Evolutionary conservation across 225 moss, liverwort and hornwort species (phyloP).

Genomic region (Sphagnum contortum): DNA sequence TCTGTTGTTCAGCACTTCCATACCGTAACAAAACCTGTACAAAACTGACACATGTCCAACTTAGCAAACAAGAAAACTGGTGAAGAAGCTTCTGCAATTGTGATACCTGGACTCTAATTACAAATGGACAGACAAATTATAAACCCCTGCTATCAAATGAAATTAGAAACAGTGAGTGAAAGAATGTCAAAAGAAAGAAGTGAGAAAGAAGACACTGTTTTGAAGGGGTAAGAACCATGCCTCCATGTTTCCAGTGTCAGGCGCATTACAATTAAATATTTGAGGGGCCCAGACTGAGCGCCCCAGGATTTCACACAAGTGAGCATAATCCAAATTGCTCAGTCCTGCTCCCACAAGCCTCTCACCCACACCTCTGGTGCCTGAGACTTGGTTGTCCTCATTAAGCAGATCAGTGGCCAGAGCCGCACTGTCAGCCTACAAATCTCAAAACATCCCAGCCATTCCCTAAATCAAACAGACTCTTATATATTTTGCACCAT

Average conservation of each 20-base stretch:
- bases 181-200: background rate
- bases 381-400: slow-evolving; percentile 26
- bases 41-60: background rate
- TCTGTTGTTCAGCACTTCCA: slow-evolving; percentile 81
- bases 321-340: slow-evolving; percentile 91
- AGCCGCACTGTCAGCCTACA: slow-evolving; percentile 88
- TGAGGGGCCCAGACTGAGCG: slow-evolving; percentile 94
- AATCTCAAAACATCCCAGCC: background rate
- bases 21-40: slow-evolving; percentile 79
- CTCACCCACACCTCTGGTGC: slow-evolving; percentile 40
- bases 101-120: background rate
- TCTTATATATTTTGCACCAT: too few species aligned
- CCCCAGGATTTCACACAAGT: slow-evolving; percentile 84
- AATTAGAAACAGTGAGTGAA: background rate
- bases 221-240: slow-evolving; percentile 17
- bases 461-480: background rate
- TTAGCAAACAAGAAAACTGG: too few species aligned
- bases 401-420: slow-evolving; percentile 69
- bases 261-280: slow-evolving; percentile 85
- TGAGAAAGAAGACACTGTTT: background rate
- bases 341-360: slow-evolving; percentile 86
- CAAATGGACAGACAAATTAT: background rate
- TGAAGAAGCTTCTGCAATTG: too few species aligned
- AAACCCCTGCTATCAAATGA: background rate
- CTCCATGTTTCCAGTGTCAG: slow-evolving; percentile 99